Evolutionary conservation across 2,329 filamentous ascomycete species (phyloP), one percentile per base, ranked within the genome.

Genomic region (Corniculantispora saksenae): DNA sequence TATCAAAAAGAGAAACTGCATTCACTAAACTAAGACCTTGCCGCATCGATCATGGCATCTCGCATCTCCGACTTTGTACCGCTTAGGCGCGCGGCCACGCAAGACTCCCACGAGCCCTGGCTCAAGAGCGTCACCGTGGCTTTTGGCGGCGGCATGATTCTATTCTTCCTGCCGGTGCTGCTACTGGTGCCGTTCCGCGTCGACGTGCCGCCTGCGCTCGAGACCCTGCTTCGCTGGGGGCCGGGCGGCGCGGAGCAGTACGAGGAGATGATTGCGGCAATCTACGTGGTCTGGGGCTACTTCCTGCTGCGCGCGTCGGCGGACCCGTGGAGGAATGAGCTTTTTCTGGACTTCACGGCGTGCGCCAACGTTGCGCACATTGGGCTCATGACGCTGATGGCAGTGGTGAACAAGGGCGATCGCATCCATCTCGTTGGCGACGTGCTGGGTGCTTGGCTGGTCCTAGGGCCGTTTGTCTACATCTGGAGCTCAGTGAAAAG

Each of bases 201-300:
- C 35, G 45, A 32, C 12, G 9, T 45, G 25, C 60, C 50, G 19
- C 19, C 50, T 3, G 35, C 23, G 7, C 38, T 58, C 3, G 38
- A 27, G 27, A 4, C 51, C 21, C 35, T 62, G 23, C n/a, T 61
- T 10, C 35, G 60, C 35, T 47, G 60, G 60, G 60, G 60, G 40
- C 60, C 60, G 13, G 60, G 60, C 27, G 60, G 60, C 60, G 35
- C 23, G 8, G 60, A 62, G 51, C 60, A 62, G 60, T 62, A 62
- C 60, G 60, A 62, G 60, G 60, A 62, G 60, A 62, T 55, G 60
- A 62, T 62, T 45, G 48, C 50, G 19, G 25, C 27, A 32, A 23
- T 55, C 15, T 62, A 62, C 60, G 9, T 62, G 1, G 51, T 62
- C 40, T 55, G 60, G 60, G 60, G 60, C 40, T 12, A 45, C 1